Conservation (phyloP, 1,284 basidiomycete species). For the Ustilago tritici region DNA sequence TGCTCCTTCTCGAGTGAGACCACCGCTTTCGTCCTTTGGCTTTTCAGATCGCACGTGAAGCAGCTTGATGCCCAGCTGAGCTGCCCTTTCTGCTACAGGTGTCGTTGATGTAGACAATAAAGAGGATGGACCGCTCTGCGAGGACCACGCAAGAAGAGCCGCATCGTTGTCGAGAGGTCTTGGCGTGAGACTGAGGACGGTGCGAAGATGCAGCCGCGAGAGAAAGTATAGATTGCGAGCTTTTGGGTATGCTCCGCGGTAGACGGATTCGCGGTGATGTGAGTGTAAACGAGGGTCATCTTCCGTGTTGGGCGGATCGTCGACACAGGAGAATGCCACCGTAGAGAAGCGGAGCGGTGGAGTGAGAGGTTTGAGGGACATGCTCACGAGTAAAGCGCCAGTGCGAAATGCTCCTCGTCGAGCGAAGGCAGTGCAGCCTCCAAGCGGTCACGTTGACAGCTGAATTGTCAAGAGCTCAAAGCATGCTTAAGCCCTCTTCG, state of each 20-base stretch:
- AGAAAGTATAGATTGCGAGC: slow-evolving; percentile 64
- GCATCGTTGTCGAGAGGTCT: slow-evolving; percentile 61
- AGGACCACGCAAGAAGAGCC: slow-evolving; percentile 52
- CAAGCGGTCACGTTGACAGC: background rate
- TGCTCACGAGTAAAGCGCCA: background rate
- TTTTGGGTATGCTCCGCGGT: slow-evolving; percentile 67
- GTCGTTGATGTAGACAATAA: background rate
- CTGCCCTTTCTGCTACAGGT: slow-evolving; percentile 1
- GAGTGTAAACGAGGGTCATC: slow-evolving; percentile 25
- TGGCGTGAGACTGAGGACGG: slow-evolving; percentile 66
- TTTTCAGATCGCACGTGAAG: slow-evolving; percentile 64
- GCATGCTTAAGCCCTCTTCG: background rate
- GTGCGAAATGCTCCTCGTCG: background rate
- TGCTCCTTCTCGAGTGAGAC: slow-evolving; percentile 61
- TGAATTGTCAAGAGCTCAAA: slow-evolving; percentile 1
- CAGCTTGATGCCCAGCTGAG: slow-evolving; percentile 37
- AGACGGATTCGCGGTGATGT: slow-evolving; percentile 55
- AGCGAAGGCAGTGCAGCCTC: background rate
- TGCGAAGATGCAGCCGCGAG: slow-evolving; percentile 57
- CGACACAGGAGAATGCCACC: slow-evolving; percentile 47
- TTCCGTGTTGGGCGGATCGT: background rate
- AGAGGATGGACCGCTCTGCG: slow-evolving; percentile 5
- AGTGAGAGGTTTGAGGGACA: slow-evolving; percentile 55
- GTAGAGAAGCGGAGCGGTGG: slow-evolving; percentile 62
- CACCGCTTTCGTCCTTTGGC: slow-evolving; percentile 66